These are phyloP conservation scores for Xanthoparmelia taractica DNA, from an alignment of 495 filamentous ascomycete genomes.

Conservation along the genomic window DNA sequence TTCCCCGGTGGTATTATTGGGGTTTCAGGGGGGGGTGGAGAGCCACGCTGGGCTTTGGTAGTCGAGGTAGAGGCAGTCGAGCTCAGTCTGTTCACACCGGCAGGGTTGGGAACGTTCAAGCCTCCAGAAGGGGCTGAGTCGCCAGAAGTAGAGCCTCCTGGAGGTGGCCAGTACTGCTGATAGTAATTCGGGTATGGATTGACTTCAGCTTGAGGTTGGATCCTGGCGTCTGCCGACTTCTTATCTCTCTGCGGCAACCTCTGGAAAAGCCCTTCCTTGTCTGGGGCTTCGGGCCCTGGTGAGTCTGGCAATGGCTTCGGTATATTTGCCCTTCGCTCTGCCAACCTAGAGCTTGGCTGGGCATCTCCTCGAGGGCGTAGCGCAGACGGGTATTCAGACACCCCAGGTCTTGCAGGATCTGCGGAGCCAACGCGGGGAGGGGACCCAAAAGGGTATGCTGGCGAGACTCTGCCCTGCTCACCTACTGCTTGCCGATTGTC, in stretches of 20 bases:
- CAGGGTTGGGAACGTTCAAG: conserved; percentile 40
- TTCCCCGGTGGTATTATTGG: conserved; percentile 69
- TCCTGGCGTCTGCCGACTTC: conserved; percentile 14
- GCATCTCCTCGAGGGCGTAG: conserved; percentile 43
- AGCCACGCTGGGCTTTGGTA: conserved; percentile 83
- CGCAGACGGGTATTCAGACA: conserved; percentile 38
- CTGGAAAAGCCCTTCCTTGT: conserved; percentile 63
- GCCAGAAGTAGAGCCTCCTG: conserved; percentile 29
- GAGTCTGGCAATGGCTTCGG: conserved; percentile 76
- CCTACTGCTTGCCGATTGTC: conserved; percentile 25
- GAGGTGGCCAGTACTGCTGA: conserved; percentile 63
- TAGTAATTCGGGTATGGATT: conserved; percentile 49
- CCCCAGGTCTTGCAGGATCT: conserved; percentile 27
- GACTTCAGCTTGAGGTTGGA: conserved; percentile 20
- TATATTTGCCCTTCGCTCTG: conserved; percentile 63
- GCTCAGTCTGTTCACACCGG: conserved; percentile 65
- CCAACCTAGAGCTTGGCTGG: conserved; percentile 46
- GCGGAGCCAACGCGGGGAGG: conserved; percentile 32
- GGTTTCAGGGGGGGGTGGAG: conserved; percentile 91
- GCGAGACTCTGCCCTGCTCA: conserved; percentile 24
- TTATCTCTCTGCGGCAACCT: conserved; percentile 40
- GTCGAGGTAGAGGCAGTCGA: conserved; percentile 90
- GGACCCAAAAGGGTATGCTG: conserved; percentile 26
- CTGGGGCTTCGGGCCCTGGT: conserved; percentile 59
- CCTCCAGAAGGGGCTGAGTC: conserved; percentile 27